Evolutionary conservation across 2,329 filamentous ascomycete genomes (phyloP).

Genomic region (Calonectria multiphialidica): DNA sequence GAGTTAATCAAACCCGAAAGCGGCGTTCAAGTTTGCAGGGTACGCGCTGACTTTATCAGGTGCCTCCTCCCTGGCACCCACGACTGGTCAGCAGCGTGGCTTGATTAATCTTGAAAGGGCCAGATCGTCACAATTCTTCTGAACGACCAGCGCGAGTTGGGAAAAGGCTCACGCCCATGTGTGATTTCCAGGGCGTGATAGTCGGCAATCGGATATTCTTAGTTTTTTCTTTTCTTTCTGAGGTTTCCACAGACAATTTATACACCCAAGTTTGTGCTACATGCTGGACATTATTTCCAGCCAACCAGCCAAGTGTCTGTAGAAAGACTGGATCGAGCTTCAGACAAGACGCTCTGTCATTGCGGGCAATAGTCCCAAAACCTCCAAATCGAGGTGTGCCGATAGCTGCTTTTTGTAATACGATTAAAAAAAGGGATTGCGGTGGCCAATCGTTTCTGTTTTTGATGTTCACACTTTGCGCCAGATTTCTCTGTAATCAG

Average conservation of each 20-base stretch:
- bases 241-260: conserved; percentile 7
- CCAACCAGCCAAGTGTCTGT: not conserved
- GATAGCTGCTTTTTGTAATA: conserved; percentile 8
- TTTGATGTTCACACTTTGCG: conserved; percentile 49
- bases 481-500: conserved; percentile 68
- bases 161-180: not conserved
- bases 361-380: not conserved
- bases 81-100: conserved; percentile 12
- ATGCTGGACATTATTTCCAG: not conserved
- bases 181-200: not conserved
- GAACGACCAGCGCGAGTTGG: not conserved
- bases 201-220: not conserved
- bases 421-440: not conserved
- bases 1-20: conserved; percentile 16
- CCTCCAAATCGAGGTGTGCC: not conserved
- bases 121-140: conserved; percentile 15
- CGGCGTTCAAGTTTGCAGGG: conserved; percentile 7
- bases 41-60: conserved; percentile 15
- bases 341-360: not conserved
- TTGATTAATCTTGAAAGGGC: conserved; percentile 9
- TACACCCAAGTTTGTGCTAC: conserved; percentile 11
- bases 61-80: conserved; percentile 4
- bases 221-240: not conserved
- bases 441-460: conserved; percentile 13
- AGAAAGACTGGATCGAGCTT: not conserved